Evolutionary conservation across 768 basidiomycete species (phyloP).

Genomic region (Hydnomerulius pinastri): DNA sequence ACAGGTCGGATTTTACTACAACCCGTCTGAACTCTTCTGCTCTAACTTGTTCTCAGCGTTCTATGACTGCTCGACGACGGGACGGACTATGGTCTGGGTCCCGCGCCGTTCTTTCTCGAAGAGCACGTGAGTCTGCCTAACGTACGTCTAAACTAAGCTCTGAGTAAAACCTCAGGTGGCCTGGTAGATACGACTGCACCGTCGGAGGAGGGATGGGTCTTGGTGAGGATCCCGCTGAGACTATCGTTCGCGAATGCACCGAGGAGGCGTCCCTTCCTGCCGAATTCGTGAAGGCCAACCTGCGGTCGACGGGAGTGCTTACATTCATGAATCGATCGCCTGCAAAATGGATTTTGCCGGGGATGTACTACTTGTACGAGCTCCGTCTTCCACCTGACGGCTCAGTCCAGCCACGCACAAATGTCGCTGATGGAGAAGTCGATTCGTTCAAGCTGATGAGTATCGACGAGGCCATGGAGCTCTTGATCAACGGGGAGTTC

Average conservation of each 20-base stretch:
- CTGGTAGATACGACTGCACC: slow-evolving; percentile 44
- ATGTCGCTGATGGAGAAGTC: slow-evolving; percentile 43
- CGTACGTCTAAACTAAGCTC: neutral
- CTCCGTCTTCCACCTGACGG: slow-evolving; percentile 40
- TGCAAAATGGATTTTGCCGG: slow-evolving; percentile 45
- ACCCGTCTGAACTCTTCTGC: neutral
- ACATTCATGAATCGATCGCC: slow-evolving; percentile 46
- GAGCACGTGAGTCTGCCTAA: slow-evolving; percentile 35
- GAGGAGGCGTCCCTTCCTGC: slow-evolving; percentile 45
- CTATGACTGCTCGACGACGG: slow-evolving; percentile 32
- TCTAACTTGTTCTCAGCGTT: slow-evolving; percentile 28
- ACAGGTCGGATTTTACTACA: slow-evolving; percentile 30
- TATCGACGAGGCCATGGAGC: slow-evolving; percentile 32
- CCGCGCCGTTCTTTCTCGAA: slow-evolving; percentile 43
- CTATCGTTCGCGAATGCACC: slow-evolving; percentile 43
- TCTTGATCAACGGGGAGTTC: slow-evolving; percentile 37
- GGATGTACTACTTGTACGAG: slow-evolving; percentile 47
- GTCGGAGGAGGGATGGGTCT: slow-evolving; percentile 46
- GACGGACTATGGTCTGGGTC: slow-evolving; percentile 38
- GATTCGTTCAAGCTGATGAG: slow-evolving; percentile 43
- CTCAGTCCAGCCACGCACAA: slow-evolving; percentile 35
- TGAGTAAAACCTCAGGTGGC: slow-evolving; percentile 18
- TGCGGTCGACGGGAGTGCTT: slow-evolving; percentile 38
- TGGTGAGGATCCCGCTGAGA: slow-evolving; percentile 37
- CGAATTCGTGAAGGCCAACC: slow-evolving; percentile 34